phyloP scores from a whole-genome alignment of 805 yeast genomes.

The Kodamaea kaohsiungensis region DNA sequence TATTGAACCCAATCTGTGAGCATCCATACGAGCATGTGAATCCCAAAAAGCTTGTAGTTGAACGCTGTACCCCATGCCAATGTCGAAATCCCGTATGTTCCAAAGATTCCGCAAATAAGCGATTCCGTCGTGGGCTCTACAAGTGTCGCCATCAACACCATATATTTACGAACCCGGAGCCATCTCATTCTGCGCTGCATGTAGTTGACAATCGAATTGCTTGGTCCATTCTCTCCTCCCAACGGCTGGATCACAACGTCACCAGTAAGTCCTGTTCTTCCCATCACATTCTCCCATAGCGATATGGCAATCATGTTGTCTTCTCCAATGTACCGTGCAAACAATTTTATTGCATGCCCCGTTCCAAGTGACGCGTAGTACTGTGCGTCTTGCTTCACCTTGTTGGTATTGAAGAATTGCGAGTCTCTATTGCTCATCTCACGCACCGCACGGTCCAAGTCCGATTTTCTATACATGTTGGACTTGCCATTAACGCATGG shows the following conservation, averaged over 20 bases:
- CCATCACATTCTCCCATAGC: constrained; percentile 65
- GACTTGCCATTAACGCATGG: constrained; percentile 94
- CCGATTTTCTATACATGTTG: constrained; percentile 69
- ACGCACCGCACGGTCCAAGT: constrained; percentile 58
- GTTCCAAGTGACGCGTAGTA: constrained; percentile 29
- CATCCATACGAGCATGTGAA: constrained; percentile 67
- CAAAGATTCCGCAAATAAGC: constrained; percentile 64
- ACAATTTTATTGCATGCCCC: constrained; percentile 61
- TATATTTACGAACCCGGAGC: constrained; percentile 82
- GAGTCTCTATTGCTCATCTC: constrained; percentile 29
- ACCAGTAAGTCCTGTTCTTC: constrained; percentile 75
- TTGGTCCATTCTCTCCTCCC: constrained; percentile 31
- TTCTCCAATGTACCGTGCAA: constrained; percentile 84
- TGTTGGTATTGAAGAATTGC: constrained; percentile 31
- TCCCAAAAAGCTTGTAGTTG: constrained; percentile 37
- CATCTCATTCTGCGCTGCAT: constrained; percentile 73
- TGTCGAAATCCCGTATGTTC: constrained; percentile 57
- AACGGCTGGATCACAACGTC: constrained; percentile 80
- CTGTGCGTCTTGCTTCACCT: constrained; percentile 33
- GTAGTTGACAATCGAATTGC: constrained; percentile 52
- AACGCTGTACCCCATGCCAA: constrained; percentile 39
- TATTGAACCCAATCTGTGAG: constrained; percentile 62
- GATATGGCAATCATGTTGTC: constrained; percentile 92
- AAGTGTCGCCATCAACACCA: constrained; percentile 83
- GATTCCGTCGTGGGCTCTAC: constrained; percentile 87